Percentiles rank a stretch among this genome's conserved stretches.
Evolutionary conservation across 768 basidiomycete species (phyloP).

Genomic region (Psilocybe cyanescens): DNA sequence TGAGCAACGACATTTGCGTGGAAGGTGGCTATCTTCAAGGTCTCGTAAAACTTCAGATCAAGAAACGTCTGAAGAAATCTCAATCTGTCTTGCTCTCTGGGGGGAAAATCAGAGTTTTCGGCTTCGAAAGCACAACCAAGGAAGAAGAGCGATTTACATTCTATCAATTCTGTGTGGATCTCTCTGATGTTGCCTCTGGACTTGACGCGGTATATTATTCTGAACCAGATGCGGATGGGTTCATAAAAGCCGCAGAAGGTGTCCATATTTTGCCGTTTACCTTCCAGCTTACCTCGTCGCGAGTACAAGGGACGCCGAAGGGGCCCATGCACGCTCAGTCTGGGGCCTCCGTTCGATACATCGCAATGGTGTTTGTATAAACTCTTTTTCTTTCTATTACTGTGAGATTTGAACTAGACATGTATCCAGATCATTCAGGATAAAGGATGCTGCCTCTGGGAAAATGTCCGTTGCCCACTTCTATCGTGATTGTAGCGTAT

Average conservation of each 20-base stretch:
- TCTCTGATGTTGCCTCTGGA: constrained; percentile 53
- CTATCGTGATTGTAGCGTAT: constrained; percentile 81
- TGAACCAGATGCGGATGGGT: constrained; percentile 61
- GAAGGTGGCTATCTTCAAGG: constrained; percentile 81
- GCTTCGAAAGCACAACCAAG: constrained; percentile 75
- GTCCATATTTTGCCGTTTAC: constrained; percentile 73
- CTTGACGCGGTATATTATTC: constrained; percentile 48
- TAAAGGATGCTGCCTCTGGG: constrained; percentile 64
- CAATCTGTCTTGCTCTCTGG: constrained; percentile 65
- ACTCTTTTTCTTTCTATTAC: constrained; percentile 2
- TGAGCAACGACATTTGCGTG: constrained; percentile 75
- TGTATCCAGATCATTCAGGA: constrained; percentile 64
- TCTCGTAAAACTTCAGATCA: constrained; percentile 65
- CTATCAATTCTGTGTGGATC: constrained; percentile 69
- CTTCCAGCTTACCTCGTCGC: constrained; percentile 64
- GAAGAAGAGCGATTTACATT: constrained; percentile 74
- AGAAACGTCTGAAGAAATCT: constrained; percentile 56
- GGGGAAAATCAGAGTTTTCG: constrained; percentile 81
- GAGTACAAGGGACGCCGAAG: constrained; percentile 57
- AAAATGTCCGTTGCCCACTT: constrained; percentile 86
- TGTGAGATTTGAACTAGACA: constrained; percentile 7
- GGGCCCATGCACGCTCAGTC: constrained; percentile 57
- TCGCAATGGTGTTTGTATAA: constrained; percentile 72
- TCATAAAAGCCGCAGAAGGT: constrained; percentile 65
- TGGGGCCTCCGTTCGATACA: constrained; percentile 75